phyloP scores from a whole-genome alignment of 805 yeast genomes.

The Kurtzmaniella fragi region DNA sequence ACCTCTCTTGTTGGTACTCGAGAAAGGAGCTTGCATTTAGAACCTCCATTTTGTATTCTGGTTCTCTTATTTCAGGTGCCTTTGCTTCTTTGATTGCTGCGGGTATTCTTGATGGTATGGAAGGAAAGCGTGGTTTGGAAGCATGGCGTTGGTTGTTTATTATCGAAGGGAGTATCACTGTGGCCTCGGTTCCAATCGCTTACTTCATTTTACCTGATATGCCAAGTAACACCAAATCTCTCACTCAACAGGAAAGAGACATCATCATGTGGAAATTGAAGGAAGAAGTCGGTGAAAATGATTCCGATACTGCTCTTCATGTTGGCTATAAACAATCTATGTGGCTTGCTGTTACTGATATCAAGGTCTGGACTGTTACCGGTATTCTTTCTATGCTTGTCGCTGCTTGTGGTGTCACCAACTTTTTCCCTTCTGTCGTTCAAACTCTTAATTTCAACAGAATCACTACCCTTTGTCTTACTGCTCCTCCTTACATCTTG shows the following conservation, averaged over 20 bases:
- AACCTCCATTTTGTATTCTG: conserved; percentile 46
- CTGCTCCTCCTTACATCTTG: conserved; percentile 55
- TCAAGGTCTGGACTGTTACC: conserved; percentile 44
- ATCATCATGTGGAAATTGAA: conserved; percentile 36
- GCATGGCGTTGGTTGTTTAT: conserved; percentile 56
- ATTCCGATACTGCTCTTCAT: conserved; percentile 25
- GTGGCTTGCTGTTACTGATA: conserved; percentile 31
- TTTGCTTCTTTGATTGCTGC: conserved; percentile 52
- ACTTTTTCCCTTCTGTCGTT: conserved; percentile 60
- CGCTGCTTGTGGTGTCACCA: conserved; percentile 57
- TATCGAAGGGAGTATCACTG: conserved; percentile 52
- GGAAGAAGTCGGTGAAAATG: conserved; percentile 36
- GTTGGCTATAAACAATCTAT: conserved; percentile 31
- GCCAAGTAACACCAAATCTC: conserved; percentile 46
- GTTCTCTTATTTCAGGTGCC: conserved; percentile 49
- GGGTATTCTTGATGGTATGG: conserved; percentile 43
- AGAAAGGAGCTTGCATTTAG: conserved; percentile 45
- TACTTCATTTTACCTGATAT: conserved; percentile 47
- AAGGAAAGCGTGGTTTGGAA: conserved; percentile 35
- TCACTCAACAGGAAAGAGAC: conserved; percentile 42
- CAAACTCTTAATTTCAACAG: conserved; percentile 47
- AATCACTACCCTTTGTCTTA: conserved; percentile 48
- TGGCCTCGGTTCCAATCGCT: conserved; percentile 39
- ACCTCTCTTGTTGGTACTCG: conserved; percentile 53
- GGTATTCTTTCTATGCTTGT: conserved; percentile 43